Evolutionary conservation across 2,329 filamentous ascomycete genomes (phyloP), one percentile per base, ranked within the genome.

Genomic region (Apiospora arundinis): DNA sequence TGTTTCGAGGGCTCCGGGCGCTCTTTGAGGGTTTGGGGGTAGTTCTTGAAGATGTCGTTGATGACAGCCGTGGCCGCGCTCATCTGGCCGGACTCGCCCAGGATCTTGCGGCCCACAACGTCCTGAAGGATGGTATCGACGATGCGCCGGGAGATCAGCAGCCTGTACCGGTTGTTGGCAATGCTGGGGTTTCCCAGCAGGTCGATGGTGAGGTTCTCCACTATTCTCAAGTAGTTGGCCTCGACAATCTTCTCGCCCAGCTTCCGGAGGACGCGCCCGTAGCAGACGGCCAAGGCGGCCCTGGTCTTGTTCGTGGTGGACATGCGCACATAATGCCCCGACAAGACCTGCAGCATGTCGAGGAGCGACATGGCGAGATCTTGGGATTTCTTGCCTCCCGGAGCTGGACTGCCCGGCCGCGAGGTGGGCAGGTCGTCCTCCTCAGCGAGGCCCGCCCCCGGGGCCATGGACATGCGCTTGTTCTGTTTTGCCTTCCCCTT

Each of bases 21-120:
- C 80, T 98, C 95, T 76, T 95, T 93, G 67, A 97, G 83, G 6
- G 92, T 92, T 80, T 97, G 94, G 0, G 96, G 95, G 76, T 97
- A 98, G 80, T 98, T 96, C 80, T 97, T 98, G 67, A 99, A 86
- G 65, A 98, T 87, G 71, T 94, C 92, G 79, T 97, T 97, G 78
- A 98, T 90, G 69, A 99, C 83, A 73, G 90, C 90, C 77, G 91
- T 94, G 8, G 94, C 93, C 40, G 94, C 95, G 75, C 92, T 91
- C 72, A 95, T 86, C 78, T 98, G 95, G 9, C 95, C 95, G 18
- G 93, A 94, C 81, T 99, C 95, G 16, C 95, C 95, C 2, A 99
- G 86, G 76, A 98, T 92, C 75, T 92, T 90, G 71, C 89, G 88
- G 11, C 94, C 94, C 74, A 98, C 88, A 9, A 96, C 90, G 72